These are phyloP conservation scores for Smittium culicis DNA, from an alignment of 371 early-diverging fungal genomes.

Conservation along the genomic window DNA sequence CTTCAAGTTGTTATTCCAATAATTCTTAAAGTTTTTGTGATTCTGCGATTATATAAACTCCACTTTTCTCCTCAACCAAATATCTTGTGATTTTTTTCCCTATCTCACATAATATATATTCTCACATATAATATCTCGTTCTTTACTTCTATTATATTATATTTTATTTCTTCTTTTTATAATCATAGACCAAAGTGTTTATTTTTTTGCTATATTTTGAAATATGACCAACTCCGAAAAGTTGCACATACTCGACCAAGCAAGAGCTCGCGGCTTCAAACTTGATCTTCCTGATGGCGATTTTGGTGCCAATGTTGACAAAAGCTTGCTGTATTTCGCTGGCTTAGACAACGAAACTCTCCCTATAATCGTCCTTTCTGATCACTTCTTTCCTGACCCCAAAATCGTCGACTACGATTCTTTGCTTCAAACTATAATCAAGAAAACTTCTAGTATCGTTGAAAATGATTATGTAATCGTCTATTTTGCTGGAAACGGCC, in stretches of 20 bases:
- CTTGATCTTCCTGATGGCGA: background rate
- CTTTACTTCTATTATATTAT: too few species aligned
- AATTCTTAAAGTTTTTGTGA: too few species aligned
- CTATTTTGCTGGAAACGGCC: constrained; percentile 64
- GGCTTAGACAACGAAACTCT: background rate
- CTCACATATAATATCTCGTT: too few species aligned
- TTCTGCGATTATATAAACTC: too few species aligned
- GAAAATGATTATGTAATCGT: constrained; percentile 76
- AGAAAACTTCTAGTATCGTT: constrained; percentile 39
- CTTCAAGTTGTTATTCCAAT: too few species aligned
- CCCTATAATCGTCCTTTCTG: background rate
- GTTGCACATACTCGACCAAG: background rate
- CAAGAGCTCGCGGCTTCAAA: background rate
- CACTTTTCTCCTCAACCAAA: too few species aligned
- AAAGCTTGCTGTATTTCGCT: background rate
- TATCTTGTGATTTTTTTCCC: too few species aligned
- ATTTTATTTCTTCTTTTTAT: background rate
- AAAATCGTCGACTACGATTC: constrained; percentile 61
- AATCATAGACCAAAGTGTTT: background rate
- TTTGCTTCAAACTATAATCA: constrained; percentile 46
- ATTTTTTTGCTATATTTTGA: background rate
- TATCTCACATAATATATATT: too few species aligned
- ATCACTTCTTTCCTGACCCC: constrained; percentile 45
- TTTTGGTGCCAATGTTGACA: background rate
- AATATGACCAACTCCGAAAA: background rate